Evolutionary conservation across 345 rosid genomes (phyloP), one percentile per base, ranked within the genome.

Genomic region (Tarenaya hassleriana): DNA sequence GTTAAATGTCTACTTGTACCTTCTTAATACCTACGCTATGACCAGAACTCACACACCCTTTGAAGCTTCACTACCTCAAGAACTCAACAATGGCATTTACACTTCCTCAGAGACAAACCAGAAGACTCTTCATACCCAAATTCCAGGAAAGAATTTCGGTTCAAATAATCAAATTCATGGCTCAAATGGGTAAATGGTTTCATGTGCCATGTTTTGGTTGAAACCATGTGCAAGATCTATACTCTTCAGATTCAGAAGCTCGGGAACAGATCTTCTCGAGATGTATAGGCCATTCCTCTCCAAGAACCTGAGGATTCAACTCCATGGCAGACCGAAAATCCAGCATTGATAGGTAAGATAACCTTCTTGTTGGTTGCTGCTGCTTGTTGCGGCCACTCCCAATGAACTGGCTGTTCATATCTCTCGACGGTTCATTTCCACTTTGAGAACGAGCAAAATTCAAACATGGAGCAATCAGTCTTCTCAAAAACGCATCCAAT

Each of bases 401-500:
- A 2, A 42, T 15, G n/a, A 50, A 15, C 17, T 40, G 73, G 13
- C 44, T 42, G 50, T 18, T 69, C 34, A 39, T 21, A 16, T 34
- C 67, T 60, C 53, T 55, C 16, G 49, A 49, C 16, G 1, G 52
- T 24, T 24, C 29, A 24, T 24, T 24, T 24, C 29, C 29, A 24
- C 29, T 2, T 61, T 78, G 73, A 38, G 81, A 62, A 41, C 72
- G 49, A 4, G 94, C 80, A 20, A 88, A 63, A 66, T 62, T 60
- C 52, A 92, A 52, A 53, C 78, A 79, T 12, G 97, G 88, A 50
- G 77, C 79, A 9, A 88, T 71, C 79, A 92, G 58, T 58, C 81
- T 72, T 73, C 75, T 85, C 70, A 88, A 37, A 69, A 70, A 88
- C 0, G 69, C 68, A 63, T 88, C 78, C 72, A 88, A 58, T 7